Base-by-base conservation (phyloP, 345 rosid genomes). In the Murraya paniculata region DNA sequence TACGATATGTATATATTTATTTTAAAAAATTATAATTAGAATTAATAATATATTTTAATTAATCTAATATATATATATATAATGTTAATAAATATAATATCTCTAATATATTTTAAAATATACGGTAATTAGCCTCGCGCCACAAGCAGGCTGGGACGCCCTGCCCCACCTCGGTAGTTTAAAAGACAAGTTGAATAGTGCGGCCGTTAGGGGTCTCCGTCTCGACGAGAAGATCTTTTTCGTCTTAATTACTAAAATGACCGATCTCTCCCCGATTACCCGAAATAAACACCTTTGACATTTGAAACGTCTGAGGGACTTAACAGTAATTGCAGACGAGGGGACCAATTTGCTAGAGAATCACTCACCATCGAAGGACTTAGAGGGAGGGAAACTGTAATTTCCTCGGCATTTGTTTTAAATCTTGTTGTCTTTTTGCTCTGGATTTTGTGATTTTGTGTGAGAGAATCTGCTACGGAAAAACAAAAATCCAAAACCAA, bases 201-300 rank as follows among this genome's bases (percentile, higher is more conserved):
- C 4, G 4, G 72, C 82, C 38, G 85, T 82, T 82, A 53, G 59
- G 48, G 4, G 21, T 76, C 73, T 35, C 64, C 4, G 7, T 56
- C 65, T 25, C 71, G 0, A 25, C 1, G 0, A 0, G 0, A 0
- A 18, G 38, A 25, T 60, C 38, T 36, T 60, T 19, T 36, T 69
- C 59, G 22, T 7, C 50, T 7, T 10, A 1, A 5, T 0, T 19
- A 39, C 2, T 39, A 14, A 35, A 62, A 64, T 64, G n/a, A 64
- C 77, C 50, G 18, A 45, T 48, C 33, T 33, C 6, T 59, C 60
- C 64, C 64, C n/a, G 30, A 18, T 24, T 59, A 0, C 1, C 18
- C 18, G 13, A 48, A 48, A 3, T 3, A 38, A 36, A 36, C 39
- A 6, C 2, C 39, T 1, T 1, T 6, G 9, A 13, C 53, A 1